Evolutionary conservation across 148 eudicot species (phyloP), one percentile per base, ranked within the genome.

Genomic region (Agrostemma githago): DNA sequence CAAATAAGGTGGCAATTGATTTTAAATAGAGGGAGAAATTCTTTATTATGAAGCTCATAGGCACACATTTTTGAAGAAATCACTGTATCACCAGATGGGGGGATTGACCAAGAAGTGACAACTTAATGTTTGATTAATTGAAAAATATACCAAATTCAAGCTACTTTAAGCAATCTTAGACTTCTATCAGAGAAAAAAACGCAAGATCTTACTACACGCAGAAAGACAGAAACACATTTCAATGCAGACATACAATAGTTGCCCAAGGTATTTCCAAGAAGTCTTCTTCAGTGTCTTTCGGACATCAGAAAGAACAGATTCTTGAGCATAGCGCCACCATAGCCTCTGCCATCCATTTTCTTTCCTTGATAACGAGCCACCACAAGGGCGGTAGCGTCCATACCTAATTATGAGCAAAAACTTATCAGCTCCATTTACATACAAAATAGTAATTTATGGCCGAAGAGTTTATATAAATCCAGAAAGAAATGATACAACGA

Each of bases 281-380:
- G 82, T 89, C 82, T 78, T 94, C 82, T 85, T 91, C 81, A 87
- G 77, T 76, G 80, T 88, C 78, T 89, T 89, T 53, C 86, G 87
- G 73, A 92, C 93, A 82, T 91, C 97, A 74, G 86, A 84, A 54
- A 94, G 76, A 72, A 94, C 85, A 61, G 97, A 90, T 61, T 87
- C 85, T 70, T 88, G 96, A 82, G 97, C 98, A 84, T 92, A 94
- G 44, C 85, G 92, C 98, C 98, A 94, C 98, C 98, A 91, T 7
- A 70, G 77, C 75, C 72, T 88, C 80, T 88, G 97, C 98, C 98
- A 94, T 48, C 98, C 98, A 70, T 78, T 71, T 34, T 21, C 81
- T 83, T 85, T 88, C 77, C 78, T 81, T 66, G 79, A 82, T 79
- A 92, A 82, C 78, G 91, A 89, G 75, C 82, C 74, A 76, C 81